Evolutionary conservation across 2,329 filamentous ascomycete genomes (phyloP), one percentile per base, ranked within the genome.

Genomic region (Colletotrichum musae): DNA sequence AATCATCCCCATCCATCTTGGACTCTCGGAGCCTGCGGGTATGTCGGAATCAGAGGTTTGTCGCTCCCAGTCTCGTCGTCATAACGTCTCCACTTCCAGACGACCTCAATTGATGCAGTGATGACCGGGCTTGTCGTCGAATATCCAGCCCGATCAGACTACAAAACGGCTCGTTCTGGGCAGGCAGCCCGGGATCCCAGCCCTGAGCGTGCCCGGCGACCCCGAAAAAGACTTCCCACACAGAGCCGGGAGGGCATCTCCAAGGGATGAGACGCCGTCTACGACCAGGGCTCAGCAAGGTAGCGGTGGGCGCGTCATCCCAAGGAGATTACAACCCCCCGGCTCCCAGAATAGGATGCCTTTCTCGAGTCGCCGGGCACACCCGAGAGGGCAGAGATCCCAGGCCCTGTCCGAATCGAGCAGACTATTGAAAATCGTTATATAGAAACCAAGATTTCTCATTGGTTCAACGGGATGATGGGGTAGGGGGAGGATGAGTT

Each of bases 391-490:
- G 15, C 16, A 10, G 18, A 48, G 45, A 48, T 48, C 45, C n/a
- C 9, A 18, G 45, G 9, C 15, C 26, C 13, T 13, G 21, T 15
- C 50, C 50, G 13, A 13, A 16, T 4, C 5, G 21, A 18, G 50
- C 24, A 28, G 50, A 32, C 26, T 52, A 52, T 52, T 52, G 24
- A 52, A 52, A 36, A 36, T 24, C 10, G 50, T 52, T 52, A 52
- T 52, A 21, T 52, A 26, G 15, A 16, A 51, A n/a, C n/a, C 18
- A 21, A 26, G 47, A 13, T 50, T 13, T 16, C 50, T 16, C 13
- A 18, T 28, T 52, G 12, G 32, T 36, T 36, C 9, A 10, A 36
- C 32, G 32, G 32, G 32, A 10, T 36, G 32, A 36, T 32, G 28
- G 16, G 5, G 18, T 18, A 18, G 50, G 50, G 50, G 47, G 47